These are phyloP conservation scores for Grosmannia penicillata DNA, from an alignment of 2,329 filamentous ascomycete species.

Conservation along the genomic window DNA sequence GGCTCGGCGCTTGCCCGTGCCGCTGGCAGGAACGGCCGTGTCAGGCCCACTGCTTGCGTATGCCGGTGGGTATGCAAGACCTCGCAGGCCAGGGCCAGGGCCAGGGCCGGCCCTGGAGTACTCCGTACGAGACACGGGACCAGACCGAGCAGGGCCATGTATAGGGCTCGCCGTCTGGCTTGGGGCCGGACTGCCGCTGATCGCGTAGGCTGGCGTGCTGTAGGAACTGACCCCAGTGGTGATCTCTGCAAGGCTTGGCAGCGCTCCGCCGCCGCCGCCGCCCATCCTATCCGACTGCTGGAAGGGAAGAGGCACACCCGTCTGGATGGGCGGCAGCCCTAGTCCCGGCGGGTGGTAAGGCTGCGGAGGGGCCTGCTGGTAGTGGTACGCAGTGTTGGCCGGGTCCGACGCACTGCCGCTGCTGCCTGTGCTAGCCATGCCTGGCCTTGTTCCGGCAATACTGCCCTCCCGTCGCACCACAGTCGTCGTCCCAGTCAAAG, in stretches of 20 bases:
- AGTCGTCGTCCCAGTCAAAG: background rate
- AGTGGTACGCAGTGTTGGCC: conserved; percentile 13
- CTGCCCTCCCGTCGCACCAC: too few species aligned
- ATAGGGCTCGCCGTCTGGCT: conserved; percentile 27
- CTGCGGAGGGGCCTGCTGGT: conserved; percentile 10
- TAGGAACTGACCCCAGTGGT: conserved; percentile 50
- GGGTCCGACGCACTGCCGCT: conserved; percentile 6
- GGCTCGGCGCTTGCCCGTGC: conserved; percentile 34
- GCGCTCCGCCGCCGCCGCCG: conserved; percentile 25
- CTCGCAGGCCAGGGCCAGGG: background rate
- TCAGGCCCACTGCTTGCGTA: background rate
- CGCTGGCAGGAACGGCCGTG: conserved; percentile 1
- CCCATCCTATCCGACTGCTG: conserved; percentile 1
- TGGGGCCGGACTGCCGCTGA: conserved; percentile 22
- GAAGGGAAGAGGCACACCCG: conserved; percentile 6
- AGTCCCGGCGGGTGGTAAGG: conserved; percentile 17
- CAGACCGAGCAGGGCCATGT: conserved; percentile 2
- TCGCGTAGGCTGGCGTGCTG: conserved; percentile 38
- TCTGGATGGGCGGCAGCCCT: conserved; percentile 38
- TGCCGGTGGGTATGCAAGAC: background rate
- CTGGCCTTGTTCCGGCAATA: too few species aligned
- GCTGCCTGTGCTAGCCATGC: too few species aligned
- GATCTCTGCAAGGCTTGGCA: conserved; percentile 49
- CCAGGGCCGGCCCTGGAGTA: background rate
- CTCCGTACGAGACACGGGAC: background rate